Percentiles rank a stretch among this genome's conserved stretches.
phyloP scores from a whole-genome alignment of 2,329 filamentous ascomycete genomes.

The Emmonsiellopsis sp. region DNA sequence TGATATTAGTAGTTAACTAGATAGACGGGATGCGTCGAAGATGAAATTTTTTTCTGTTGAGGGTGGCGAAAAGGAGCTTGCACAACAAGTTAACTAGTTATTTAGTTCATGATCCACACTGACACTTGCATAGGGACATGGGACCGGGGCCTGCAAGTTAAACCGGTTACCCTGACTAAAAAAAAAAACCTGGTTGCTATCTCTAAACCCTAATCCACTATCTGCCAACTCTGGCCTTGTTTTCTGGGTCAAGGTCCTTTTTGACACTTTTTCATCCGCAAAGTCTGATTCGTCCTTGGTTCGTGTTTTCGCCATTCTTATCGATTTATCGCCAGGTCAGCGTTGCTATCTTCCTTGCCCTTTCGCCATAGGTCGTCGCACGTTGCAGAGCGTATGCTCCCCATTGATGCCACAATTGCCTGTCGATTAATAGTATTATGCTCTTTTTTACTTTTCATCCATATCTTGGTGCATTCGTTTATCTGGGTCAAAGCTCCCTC shows the following conservation, averaged over 20 bases:
- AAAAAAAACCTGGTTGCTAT: background rate
- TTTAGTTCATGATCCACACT: background rate
- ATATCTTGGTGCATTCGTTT: too few relatives aligned
- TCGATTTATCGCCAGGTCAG: background rate
- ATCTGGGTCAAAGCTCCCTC: too few relatives aligned
- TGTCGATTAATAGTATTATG: too few relatives aligned
- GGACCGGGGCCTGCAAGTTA: background rate
- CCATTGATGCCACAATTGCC: too few relatives aligned
- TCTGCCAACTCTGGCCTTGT: background rate
- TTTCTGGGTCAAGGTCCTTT: background rate
- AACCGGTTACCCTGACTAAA: background rate
- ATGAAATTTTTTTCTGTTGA: background rate
- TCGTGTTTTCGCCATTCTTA: background rate
- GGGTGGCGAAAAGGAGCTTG: background rate
- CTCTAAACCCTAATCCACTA: background rate
- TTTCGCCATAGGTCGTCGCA: too few relatives aligned
- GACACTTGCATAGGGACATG: background rate
- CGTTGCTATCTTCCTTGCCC: background rate
- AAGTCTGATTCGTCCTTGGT: background rate
- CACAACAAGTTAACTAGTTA: background rate
- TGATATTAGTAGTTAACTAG: too few relatives aligned
- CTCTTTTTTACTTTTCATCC: too few relatives aligned
- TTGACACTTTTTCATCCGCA: background rate
- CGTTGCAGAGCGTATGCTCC: too few relatives aligned
- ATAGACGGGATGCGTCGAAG: too few relatives aligned